Evolutionary conservation across 768 basidiomycete species (phyloP).

Genomic region (Mycena chlorophos): DNA sequence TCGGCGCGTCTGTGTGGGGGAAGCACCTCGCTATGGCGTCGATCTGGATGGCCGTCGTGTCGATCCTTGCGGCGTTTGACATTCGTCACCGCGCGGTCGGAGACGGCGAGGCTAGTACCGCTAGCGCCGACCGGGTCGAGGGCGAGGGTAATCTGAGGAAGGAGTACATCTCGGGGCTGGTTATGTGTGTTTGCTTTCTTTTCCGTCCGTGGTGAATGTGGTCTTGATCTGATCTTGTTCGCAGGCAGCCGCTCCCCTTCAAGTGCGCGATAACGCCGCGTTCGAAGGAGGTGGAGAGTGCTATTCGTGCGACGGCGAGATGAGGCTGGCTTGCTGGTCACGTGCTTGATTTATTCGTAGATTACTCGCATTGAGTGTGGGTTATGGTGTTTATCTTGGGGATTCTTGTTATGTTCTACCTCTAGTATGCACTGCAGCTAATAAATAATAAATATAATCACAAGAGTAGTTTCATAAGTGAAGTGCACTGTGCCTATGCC

Average conservation of each 20-base stretch:
- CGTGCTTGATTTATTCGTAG: too few species aligned
- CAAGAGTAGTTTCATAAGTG: too few species aligned
- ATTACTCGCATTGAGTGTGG: too few species aligned
- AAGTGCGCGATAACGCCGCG: background rate
- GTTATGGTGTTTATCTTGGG: too few species aligned
- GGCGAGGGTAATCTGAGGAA: background rate
- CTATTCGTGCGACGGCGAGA: background rate
- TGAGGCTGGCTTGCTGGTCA: too few species aligned
- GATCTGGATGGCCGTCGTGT: slow-evolving; percentile 16
- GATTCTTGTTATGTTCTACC: too few species aligned
- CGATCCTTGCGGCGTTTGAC: slow-evolving; percentile 14
- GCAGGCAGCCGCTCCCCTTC: background rate
- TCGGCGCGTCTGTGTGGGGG: slow-evolving; percentile 17
- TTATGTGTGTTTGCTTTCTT: background rate
- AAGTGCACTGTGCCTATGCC: too few species aligned
- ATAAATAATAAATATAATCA: too few species aligned
- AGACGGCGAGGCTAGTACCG: background rate
- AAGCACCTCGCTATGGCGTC: slow-evolving; percentile 14
- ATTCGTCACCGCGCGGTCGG: slow-evolving; percentile 14
- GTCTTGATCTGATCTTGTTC: background rate
- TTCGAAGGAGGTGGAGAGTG: background rate
- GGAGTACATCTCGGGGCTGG: background rate
- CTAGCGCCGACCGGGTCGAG: background rate
- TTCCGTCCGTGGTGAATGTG: background rate
- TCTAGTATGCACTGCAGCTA: too few species aligned